phyloP scores from a whole-genome alignment of 257 asterid genomes.

The Fraxinus anomala region DNA sequence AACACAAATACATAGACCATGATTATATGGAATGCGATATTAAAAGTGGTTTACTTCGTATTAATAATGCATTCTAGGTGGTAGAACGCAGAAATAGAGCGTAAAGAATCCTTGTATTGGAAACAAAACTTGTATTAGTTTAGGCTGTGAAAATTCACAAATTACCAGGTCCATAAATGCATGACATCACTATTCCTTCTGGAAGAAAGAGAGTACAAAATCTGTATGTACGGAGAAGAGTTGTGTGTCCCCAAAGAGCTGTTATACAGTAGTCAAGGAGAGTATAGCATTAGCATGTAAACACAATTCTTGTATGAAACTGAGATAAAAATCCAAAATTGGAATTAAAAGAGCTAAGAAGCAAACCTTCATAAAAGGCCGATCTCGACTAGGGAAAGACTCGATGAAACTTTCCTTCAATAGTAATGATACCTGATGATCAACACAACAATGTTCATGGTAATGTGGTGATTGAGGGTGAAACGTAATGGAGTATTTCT shows the following conservation, averaged over 20 bases:
- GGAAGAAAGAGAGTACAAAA: constrained; percentile 89
- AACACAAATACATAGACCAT: background rate
- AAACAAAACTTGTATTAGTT: constrained; percentile 8
- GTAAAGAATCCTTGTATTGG: constrained; percentile 13
- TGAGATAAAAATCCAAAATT: constrained; percentile 3
- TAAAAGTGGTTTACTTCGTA: constrained; percentile 2
- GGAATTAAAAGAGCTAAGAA: background rate
- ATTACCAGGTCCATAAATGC: constrained; percentile 16
- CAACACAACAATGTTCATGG: background rate
- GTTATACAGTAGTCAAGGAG: constrained; percentile 36
- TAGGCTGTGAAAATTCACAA: constrained; percentile 17
- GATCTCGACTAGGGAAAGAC: constrained; percentile 83
- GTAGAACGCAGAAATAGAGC: background rate
- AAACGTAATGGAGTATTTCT: background rate
- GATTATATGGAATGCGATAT: background rate
- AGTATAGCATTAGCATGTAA: constrained; percentile 25
- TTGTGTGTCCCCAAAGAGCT: constrained; percentile 95
- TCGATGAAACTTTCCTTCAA: constrained; percentile 96
- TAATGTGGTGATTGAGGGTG: background rate
- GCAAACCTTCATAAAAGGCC: constrained; percentile 92
- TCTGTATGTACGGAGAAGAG: constrained; percentile 99
- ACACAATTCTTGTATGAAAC: background rate
- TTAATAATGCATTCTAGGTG: constrained; percentile 6
- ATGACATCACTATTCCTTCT: constrained; percentile 67
- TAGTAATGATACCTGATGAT: constrained; percentile 80